Base-by-base conservation (phyloP, 495 filamentous ascomycete species). In the Hypoxylon cercidicola region DNA sequence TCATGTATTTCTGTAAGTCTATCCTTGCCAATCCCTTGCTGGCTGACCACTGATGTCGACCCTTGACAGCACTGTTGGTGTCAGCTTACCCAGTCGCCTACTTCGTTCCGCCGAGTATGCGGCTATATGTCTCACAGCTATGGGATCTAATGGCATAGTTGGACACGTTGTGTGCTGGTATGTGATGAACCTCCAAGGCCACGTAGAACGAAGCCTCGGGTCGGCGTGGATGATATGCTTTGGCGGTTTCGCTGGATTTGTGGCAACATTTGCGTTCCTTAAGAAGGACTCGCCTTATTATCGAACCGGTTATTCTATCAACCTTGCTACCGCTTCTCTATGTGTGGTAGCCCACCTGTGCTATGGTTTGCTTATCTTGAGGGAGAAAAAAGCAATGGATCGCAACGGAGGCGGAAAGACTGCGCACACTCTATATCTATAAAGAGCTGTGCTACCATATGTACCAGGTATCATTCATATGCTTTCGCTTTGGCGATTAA, bases 161-260 rank as follows among this genome's bases (percentile, higher is more conserved):
- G 87, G 86, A 0, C 82, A 89, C 2, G 78, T 90, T 39, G 81
- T 91, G 0, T 93, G 90, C 66, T 95, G 90, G 90, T 93, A 89
- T 73, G 84, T 88, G 52, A 92, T 92, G 82, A 93, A 93, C 66
- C 77, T 92, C 13, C 85, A 86, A 6, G 90, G 91, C 2, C 91
- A 95, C 72, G 86, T 87, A 52, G 80, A 90, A 3, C 84, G 91
- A 19, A 79, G 85, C 39, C 84, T 96, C 0, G 92, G 90, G 11
- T 85, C 86, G 0, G 91, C 88, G 4, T 75, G 74, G 74, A 61
- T 72, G 34, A 65, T 63, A 7, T 57, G 73, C 51, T 67, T 74
- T 23, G 69, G 74, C 9, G 68, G 66, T 39, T 68, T 58, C 4
- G 74, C 69, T 7, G 64, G 65, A 1, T 65, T 75, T 8, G 30